Base-by-base conservation (phyloP, 176 grass and related monocot genomes). In the Phragmites australis region DNA sequence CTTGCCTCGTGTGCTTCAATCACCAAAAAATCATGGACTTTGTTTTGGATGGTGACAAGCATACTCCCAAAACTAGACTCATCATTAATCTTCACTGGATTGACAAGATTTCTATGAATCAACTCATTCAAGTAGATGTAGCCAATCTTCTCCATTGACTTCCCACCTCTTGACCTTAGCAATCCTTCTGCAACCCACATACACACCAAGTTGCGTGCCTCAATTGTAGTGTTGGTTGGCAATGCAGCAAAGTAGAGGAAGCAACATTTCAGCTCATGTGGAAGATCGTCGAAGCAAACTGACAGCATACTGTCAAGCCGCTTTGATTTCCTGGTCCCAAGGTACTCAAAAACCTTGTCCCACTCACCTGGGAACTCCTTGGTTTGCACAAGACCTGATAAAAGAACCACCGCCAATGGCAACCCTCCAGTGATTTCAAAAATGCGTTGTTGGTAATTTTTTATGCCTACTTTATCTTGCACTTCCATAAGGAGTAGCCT, bases 131-230 rank as follows among this genome's bases (percentile, higher is more conserved):
- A 18, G 65, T 79, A 87, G 1, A 40, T 23, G 15, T 63, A 37
- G 0, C 88, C 84, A 11, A 87, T 64, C 31, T 87, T 65, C 68
- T 87, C 88, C 53, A 70, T 61, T 47, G 80, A 48, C 72, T 65
- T 81, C 0, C 85, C 76, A 14, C 29, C 57, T 17, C 30, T 70
- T 50, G 76, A 37, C 42, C 40, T 40, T 22, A 91, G 29, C 40
- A 91, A 91, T 31, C 85, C 85, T 29, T 88, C 81, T 50, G 89
- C 89, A 14, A 56, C 34, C 84, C 74, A 90, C 47, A 90, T 51
- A 15, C 14, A 75, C 15, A 84, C 68, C 80, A 90, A 46, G 3
- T 0, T 76, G 6, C 14, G 68, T 29, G 79, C 26, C 23, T 72
- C 72, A 4, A 84, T 44, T 0, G 19, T 15, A 0, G 31, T 68